Evolutionary conservation across 2,329 filamentous ascomycete species (phyloP).

Genomic region (Alternaria infectoria): DNA sequence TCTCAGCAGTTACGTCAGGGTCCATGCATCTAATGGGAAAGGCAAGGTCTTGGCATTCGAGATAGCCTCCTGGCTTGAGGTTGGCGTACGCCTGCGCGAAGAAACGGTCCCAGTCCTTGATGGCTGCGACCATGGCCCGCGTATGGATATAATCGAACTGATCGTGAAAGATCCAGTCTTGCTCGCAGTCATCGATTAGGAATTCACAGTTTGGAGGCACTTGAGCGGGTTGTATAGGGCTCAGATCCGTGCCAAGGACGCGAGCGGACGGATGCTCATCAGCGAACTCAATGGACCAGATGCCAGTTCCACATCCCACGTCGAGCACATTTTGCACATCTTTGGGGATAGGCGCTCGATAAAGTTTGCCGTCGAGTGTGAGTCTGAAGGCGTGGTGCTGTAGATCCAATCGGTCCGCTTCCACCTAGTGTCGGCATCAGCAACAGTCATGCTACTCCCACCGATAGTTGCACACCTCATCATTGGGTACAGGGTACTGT

Average conservation of each 20-base stretch:
- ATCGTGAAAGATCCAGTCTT: constrained; percentile 62
- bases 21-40: constrained; percentile 36
- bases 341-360: constrained; percentile 33
- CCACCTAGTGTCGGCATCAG: constrained; percentile 25
- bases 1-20: constrained; percentile 23
- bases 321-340: constrained; percentile 41
- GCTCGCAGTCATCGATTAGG: constrained; percentile 45
- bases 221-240: constrained; percentile 39
- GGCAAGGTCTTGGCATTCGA: constrained; percentile 57
- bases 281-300: constrained; percentile 42
- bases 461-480: constrained; percentile 30
- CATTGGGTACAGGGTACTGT: constrained; percentile 41
- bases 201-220: constrained; percentile 45
- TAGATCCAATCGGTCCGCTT: constrained; percentile 40
- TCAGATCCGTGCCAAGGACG: constrained; percentile 46
- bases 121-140: constrained; percentile 58
- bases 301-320: constrained; percentile 42
- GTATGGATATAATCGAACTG: constrained; percentile 65
- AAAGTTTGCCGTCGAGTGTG: constrained; percentile 39
- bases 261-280: constrained; percentile 41
- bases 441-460: neutral
- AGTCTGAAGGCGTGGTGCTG: constrained; percentile 45
- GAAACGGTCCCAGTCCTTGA: constrained; percentile 61
- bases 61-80: constrained; percentile 58
- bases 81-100: constrained; percentile 49